phyloP scores from a whole-genome alignment of 768 basidiomycete genomes.

The Suillus plorans region DNA sequence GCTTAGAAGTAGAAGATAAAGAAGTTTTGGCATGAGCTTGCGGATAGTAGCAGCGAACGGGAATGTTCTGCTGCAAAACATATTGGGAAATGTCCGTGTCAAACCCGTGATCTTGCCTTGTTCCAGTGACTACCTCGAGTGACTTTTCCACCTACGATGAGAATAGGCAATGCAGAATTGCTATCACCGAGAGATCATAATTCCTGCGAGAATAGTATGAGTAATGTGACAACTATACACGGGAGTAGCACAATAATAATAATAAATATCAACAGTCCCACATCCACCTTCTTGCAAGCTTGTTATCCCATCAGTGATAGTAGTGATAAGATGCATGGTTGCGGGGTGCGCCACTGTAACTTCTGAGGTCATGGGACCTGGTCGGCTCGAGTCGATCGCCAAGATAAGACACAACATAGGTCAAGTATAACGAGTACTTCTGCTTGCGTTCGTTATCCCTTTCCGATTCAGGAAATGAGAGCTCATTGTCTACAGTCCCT shows the following conservation, averaged over 20 bases:
- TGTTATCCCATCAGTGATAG: conserved; percentile 2
- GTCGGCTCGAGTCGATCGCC: background rate
- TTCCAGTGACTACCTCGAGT: too few relatives aligned
- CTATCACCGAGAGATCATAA: too few relatives aligned
- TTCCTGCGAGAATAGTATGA: too few relatives aligned
- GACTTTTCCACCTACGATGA: too few relatives aligned
- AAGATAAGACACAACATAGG: background rate
- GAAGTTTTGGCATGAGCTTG: too few relatives aligned
- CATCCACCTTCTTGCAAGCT: background rate
- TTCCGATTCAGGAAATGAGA: conserved; percentile 50
- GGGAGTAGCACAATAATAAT: background rate
- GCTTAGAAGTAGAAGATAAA: too few relatives aligned
- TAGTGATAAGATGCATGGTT: background rate
- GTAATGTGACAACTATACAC: background rate
- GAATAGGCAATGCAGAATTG: too few relatives aligned
- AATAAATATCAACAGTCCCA: background rate
- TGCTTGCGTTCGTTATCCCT: conserved; percentile 60
- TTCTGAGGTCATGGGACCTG: too few relatives aligned
- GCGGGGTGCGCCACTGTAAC: background rate
- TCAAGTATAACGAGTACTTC: conserved; percentile 62
- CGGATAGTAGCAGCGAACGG: too few relatives aligned
- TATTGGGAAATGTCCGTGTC: too few relatives aligned
- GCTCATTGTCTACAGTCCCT: conserved; percentile 53
- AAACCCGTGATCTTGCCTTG: too few relatives aligned
- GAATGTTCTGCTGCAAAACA: too few relatives aligned